Conservation (phyloP, 2,329 filamentous ascomycete genomes). For the Aspergillus quadricinctus region DNA sequence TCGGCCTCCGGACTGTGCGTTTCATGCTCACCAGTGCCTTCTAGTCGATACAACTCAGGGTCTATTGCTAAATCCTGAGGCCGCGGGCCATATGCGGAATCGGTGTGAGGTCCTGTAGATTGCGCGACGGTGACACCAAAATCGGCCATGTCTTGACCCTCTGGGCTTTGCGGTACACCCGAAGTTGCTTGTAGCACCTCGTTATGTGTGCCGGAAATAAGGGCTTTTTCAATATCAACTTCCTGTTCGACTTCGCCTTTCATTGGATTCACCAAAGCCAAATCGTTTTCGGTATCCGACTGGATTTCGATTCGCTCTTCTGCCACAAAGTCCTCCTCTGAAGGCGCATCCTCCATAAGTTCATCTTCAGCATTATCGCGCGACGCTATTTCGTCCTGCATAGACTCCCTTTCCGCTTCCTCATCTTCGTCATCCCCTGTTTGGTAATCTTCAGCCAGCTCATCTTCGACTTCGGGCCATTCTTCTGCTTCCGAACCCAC, state of each 20-base stretch:
- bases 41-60: constrained; percentile 6
- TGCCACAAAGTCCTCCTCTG: not conserved
- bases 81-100: not conserved
- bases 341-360: not conserved
- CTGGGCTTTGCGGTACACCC: constrained; percentile 3
- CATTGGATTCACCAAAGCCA: not conserved
- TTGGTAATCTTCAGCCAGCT: not conserved
- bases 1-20: not conserved
- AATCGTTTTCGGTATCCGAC: constrained; percentile 2
- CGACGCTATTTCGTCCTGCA: not conserved
- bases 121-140: constrained; percentile 12
- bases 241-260: not conserved
- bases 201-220: not conserved
- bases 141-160: constrained; percentile 12
- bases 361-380: constrained; percentile 1
- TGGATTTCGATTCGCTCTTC: not conserved
- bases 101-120: constrained; percentile 6
- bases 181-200: not conserved
- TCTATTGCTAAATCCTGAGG: constrained; percentile 6
- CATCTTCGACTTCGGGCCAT: constrained; percentile 1
- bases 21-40: not conserved
- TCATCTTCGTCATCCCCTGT: not conserved
- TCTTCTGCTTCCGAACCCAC: not conserved
- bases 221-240: not conserved
- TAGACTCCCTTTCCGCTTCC: not conserved